Base-by-base conservation (phyloP, 768 basidiomycete genomes). In the Russula olivacea region DNA sequence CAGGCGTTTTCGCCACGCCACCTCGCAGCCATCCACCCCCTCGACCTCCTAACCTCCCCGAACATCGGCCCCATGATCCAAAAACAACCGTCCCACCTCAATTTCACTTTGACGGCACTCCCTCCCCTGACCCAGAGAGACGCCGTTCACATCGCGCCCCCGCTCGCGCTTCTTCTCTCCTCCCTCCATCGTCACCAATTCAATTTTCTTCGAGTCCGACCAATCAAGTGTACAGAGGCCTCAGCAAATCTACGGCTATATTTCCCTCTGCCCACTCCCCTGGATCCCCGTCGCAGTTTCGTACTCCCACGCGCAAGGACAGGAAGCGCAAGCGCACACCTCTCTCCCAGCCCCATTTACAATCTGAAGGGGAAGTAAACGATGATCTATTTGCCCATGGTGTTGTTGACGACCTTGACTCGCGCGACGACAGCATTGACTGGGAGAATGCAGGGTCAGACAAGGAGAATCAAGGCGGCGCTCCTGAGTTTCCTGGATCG, bases 381-480 rank as follows among this genome's bases (percentile, higher is more conserved):
- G 64, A 67, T 21, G 66, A 66, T 38, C 28, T 68, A 9, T 68
- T 68, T 17, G 65, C 65, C 10, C 32, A 66, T 25, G 65, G 65
- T 15, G 51, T 68, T 2, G 21, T 61, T 4, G 67, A 68, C 30
- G 61, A 58, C 23, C 41, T 61, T 11, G 67, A 68, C 25, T 53
- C 45, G 25, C 65, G 62, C 21, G 62, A 38, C 21, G 57, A 66
- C 43, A 61, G 59, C 25, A n/a, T 58, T n/a, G 48, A 49, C 48
- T 66, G 67, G 67, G 67, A 66, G 59, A 36, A 60, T 19, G 55
- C 52, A 6, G 66, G 61, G 1, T 68, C 67, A 25, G 67, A 68
- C 40, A 68, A 68, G 48, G 67, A 68, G 61, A 68, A 68, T n/a
- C 32, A 30, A 25, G 38, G 48, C 7, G 55, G 28, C 15, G 25